Conservation (phyloP, 768 basidiomycete species). For the Calocybe cyanea region DNA sequence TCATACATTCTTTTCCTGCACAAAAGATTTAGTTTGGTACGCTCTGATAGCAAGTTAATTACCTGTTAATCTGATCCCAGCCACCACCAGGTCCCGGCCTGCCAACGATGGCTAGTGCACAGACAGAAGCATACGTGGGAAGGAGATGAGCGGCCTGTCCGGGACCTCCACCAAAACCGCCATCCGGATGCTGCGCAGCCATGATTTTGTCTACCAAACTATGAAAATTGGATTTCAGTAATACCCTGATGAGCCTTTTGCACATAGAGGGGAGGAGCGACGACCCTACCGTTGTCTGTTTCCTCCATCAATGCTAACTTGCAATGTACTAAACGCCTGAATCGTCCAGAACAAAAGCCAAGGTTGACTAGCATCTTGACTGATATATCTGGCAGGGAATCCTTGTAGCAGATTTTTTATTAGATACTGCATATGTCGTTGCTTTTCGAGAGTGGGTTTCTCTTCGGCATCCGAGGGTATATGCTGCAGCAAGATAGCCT, state of each 20-base stretch:
- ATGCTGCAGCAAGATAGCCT: constrained; percentile 57
- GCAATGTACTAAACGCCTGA: constrained; percentile 77
- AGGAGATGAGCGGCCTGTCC: constrained; percentile 86
- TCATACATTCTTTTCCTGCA: constrained; percentile 72
- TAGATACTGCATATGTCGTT: constrained; percentile 73
- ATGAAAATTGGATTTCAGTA: background rate
- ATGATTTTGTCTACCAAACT: constrained; percentile 82
- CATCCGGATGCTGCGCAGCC: constrained; percentile 77
- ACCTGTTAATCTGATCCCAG: constrained; percentile 88
- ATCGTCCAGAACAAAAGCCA: constrained; percentile 95
- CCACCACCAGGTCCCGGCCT: constrained; percentile 68
- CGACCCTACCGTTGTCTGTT: constrained; percentile 69
- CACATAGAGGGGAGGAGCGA: background rate
- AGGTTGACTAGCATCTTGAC: constrained; percentile 91
- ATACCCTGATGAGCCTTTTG: background rate
- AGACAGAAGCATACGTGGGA: constrained; percentile 87
- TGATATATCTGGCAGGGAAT: constrained; percentile 73
- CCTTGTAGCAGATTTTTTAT: constrained; percentile 70
- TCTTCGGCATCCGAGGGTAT: constrained; percentile 28
- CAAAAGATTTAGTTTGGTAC: background rate
- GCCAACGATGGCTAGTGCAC: constrained; percentile 79
- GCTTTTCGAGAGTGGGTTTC: constrained; percentile 47
- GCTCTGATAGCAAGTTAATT: background rate
- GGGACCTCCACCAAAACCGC: constrained; percentile 92
- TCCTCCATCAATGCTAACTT: constrained; percentile 72